phyloP scores from a whole-genome alignment of 2,329 filamentous ascomycete genomes.

The Aspergillus nomiae region DNA sequence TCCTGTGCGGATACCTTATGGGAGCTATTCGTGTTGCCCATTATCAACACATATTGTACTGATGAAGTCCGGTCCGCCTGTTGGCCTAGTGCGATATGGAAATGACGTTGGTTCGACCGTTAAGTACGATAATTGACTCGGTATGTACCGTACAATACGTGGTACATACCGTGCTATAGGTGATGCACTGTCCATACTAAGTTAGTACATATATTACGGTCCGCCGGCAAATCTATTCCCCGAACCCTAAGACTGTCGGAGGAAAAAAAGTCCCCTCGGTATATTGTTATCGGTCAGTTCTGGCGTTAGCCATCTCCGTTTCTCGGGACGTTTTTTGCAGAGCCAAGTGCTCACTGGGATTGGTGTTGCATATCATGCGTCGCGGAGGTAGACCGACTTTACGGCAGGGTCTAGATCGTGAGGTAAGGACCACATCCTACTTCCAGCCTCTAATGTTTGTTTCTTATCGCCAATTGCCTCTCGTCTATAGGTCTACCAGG shows the following conservation, averaged over 20 bases:
- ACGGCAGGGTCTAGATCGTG: conserved; percentile 63
- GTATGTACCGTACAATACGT: not conserved
- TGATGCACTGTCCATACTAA: not conserved
- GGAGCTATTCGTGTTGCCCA: conserved; percentile 67
- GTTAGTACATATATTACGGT: not conserved
- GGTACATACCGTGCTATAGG: not conserved
- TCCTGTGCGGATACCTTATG: conserved; percentile 78
- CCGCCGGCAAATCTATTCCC: conserved; percentile 19
- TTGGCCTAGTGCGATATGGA: not conserved
- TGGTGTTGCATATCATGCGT: conserved; percentile 35
- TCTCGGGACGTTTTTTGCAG: not conserved
- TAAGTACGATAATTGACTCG: not conserved
- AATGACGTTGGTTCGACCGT: not conserved
- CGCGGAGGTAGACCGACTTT: conserved; percentile 51
- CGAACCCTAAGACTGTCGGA: conserved; percentile 19
- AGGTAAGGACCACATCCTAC: conserved; percentile 45
- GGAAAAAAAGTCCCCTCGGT: not conserved
- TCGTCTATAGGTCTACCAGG: conserved; percentile 65
- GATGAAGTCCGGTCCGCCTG: not conserved
- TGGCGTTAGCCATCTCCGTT: not conserved
- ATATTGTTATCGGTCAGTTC: conserved; percentile 6
- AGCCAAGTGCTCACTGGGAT: not conserved
- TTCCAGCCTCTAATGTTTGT: not conserved
- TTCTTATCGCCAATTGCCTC: conserved; percentile 4
- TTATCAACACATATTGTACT: conserved; percentile 42